Conservation (phyloP, 75 land plant genomes). For the Pinus albicaulis region DNA sequence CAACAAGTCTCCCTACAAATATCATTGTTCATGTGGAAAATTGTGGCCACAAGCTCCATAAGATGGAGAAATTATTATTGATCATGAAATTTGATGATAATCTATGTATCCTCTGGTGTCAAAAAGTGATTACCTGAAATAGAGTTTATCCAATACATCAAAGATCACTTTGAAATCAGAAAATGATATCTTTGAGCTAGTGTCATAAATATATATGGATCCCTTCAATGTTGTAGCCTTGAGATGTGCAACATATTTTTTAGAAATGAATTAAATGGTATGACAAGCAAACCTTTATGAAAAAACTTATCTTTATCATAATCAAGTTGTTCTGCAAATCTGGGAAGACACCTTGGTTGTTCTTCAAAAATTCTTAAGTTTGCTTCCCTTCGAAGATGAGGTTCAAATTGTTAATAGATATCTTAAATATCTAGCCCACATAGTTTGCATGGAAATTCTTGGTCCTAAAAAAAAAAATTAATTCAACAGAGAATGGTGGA, state of each 20-base stretch:
- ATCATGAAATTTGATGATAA: too few relatives aligned
- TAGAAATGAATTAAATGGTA: constrained; percentile 71
- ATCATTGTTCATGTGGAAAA: too few relatives aligned
- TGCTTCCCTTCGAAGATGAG: constrained; percentile 65
- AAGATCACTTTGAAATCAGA: too few relatives aligned
- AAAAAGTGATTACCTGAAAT: too few relatives aligned
- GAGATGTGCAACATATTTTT: constrained; percentile 64
- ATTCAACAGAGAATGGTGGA: constrained; percentile 52
- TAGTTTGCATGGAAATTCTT: constrained; percentile 83
- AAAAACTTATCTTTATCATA: constrained; percentile 54
- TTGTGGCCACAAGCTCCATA: too few relatives aligned
- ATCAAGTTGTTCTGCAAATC: constrained; percentile 65
- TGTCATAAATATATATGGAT: constrained; percentile 43
- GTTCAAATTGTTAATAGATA: constrained; percentile 66
- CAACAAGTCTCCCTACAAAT: too few relatives aligned
- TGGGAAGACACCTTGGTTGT: constrained; percentile 81
- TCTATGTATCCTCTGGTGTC: too few relatives aligned
- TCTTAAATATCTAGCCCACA: constrained; percentile 73
- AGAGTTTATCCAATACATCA: too few relatives aligned
- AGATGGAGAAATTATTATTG: too few relatives aligned
- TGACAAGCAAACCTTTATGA: constrained; percentile 48
- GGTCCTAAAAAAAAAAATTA: constrained; percentile 52
- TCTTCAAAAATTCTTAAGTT: constrained; percentile 47
- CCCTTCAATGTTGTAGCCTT: constrained; percentile 65
- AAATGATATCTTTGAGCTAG: constrained; percentile 46